Evolutionary conservation across 345 rosid genomes (phyloP).

Genomic region (Eucalyptus decipiens): DNA sequence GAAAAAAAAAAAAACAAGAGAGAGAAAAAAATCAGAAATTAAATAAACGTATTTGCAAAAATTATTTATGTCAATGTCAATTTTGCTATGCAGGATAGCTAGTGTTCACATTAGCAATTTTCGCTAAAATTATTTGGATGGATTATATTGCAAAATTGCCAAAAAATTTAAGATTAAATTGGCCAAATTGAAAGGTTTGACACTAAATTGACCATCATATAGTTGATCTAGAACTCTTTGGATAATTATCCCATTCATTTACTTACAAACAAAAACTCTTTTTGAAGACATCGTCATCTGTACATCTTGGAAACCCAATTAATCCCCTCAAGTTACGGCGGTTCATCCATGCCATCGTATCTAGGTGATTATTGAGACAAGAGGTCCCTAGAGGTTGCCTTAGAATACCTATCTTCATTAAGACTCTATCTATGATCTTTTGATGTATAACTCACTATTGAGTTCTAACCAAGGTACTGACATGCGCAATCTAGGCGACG

Average conservation of each 20-base stretch:
- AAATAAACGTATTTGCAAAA: neutral
- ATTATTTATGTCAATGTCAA: neutral
- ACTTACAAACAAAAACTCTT: neutral
- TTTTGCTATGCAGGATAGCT: rapidly evolving
- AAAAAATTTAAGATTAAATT: neutral
- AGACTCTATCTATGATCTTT: neutral
- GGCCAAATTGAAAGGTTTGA: neutral
- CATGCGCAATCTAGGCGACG: neutral
- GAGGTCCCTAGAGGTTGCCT: neutral
- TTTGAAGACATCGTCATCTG: neutral
- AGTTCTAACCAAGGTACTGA: neutral
- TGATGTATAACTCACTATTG: neutral
- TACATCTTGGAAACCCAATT: neutral
- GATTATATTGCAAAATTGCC: neutral
- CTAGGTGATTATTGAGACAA: neutral
- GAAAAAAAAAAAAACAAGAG: neutral
- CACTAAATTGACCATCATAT: neutral
- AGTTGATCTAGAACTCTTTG: neutral
- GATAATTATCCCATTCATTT: neutral
- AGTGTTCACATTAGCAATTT: neutral
- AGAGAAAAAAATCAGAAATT: neutral
- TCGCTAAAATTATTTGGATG: neutral
- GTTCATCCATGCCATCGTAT: neutral
- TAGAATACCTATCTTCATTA: neutral
- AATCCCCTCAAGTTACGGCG: neutral